Conservation (phyloP, 805 yeast species). For the Candida sanyiensis region DNA sequence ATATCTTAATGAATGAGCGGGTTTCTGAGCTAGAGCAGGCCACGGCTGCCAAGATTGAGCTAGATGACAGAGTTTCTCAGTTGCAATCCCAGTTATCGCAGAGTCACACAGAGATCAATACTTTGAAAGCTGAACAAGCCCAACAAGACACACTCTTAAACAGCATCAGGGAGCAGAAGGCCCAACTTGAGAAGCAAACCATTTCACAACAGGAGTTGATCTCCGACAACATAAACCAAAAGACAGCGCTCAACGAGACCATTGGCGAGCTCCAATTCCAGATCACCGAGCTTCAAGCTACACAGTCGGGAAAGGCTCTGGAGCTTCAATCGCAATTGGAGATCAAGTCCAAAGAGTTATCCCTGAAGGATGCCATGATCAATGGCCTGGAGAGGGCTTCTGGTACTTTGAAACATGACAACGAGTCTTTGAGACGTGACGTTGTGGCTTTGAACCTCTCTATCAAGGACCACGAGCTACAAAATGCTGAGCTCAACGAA, state of each 20-base stretch:
- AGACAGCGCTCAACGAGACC: neutral
- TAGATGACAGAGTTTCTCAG: neutral
- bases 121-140: neutral
- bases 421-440: slow-evolving; percentile 4
- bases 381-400: slow-evolving; percentile 7
- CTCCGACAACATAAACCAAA: neutral
- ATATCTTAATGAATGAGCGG: slow-evolving; percentile 6
- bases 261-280: neutral
- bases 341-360: slow-evolving; percentile 3
- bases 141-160: neutral
- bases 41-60: neutral
- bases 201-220: neutral
- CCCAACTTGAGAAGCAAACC: neutral
- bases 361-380: slow-evolving; percentile 9
- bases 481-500: slow-evolving; percentile 15
- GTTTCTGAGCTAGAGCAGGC: slow-evolving; percentile 14
- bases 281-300: neutral
- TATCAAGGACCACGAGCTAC: neutral
- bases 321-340: slow-evolving; percentile 2
- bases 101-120: neutral
- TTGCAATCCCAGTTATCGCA: neutral
- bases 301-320: neutral
- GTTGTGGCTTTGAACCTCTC: neutral
- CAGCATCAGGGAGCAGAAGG: neutral
- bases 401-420: slow-evolving; percentile 3